phyloP scores from a whole-genome alignment of 2,329 filamentous ascomycete species.

The Orbilia blumenaviensis region DNA sequence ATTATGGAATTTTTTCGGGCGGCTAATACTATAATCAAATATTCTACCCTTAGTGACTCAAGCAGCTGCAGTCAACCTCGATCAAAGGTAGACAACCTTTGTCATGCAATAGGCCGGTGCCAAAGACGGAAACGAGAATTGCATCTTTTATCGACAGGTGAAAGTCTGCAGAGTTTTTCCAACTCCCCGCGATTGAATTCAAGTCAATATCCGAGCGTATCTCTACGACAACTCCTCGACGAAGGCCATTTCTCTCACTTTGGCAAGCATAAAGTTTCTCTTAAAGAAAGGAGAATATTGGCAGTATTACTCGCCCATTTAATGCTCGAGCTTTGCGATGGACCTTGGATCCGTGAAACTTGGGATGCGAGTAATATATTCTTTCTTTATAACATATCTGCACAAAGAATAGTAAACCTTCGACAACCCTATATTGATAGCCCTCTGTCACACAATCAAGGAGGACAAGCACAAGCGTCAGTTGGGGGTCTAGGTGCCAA shows the following conservation, averaged over 20 bases:
- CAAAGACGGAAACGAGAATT: background rate
- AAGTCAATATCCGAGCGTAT: background rate
- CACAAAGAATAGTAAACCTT: background rate
- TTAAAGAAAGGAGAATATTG: constrained; percentile 13
- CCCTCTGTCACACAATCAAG: background rate
- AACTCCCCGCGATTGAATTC: background rate
- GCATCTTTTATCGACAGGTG: background rate
- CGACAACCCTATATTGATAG: background rate
- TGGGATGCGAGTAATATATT: constrained; percentile 18
- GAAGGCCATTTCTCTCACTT: background rate
- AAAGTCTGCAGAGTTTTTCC: background rate
- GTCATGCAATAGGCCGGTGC: background rate
- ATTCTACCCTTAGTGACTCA: background rate
- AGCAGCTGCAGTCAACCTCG: background rate
- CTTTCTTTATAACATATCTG: background rate
- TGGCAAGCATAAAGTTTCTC: background rate
- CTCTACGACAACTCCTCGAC: constrained; percentile 8
- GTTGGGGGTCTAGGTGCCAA: too few relatives aligned
- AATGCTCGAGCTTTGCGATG: constrained; percentile 25
- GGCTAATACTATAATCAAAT: too few relatives aligned
- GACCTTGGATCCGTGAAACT: constrained; percentile 18
- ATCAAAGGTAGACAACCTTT: background rate
- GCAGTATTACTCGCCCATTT: constrained; percentile 21
- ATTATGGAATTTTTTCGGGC: too few relatives aligned
- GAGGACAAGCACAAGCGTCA: too few relatives aligned